Conservation (phyloP, 345 rosid species). For the Citrus medica region DNA sequence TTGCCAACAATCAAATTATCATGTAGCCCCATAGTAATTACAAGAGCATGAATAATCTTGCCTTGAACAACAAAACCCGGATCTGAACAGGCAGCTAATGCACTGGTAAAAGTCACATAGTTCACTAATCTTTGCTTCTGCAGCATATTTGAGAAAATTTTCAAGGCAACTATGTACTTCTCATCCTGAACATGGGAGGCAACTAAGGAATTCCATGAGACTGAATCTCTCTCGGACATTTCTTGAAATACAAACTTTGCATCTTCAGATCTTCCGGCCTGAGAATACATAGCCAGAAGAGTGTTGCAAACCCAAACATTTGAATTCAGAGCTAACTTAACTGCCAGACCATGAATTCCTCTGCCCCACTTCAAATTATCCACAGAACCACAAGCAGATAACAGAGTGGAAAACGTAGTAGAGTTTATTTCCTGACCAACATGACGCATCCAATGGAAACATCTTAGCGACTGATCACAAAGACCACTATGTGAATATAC, state of each 20-base stretch:
- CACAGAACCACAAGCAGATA: slow-evolving; percentile 52
- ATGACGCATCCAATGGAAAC: slow-evolving; percentile 55
- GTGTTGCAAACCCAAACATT: slow-evolving; percentile 59
- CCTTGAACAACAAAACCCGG: slow-evolving; percentile 44
- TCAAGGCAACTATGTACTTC: slow-evolving; percentile 50
- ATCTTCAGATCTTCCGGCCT: slow-evolving; percentile 52
- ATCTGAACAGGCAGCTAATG: slow-evolving; percentile 65
- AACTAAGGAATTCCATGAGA: slow-evolving; percentile 82
- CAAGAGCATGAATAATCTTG: slow-evolving; percentile 67
- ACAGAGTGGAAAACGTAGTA: slow-evolving; percentile 65
- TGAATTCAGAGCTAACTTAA: slow-evolving; percentile 52
- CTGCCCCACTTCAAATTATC: slow-evolving; percentile 65
- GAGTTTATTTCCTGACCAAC: slow-evolving; percentile 47
- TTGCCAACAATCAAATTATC: slow-evolving; percentile 66
- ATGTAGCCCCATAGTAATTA: slow-evolving; percentile 38
- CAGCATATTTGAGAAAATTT: slow-evolving; percentile 45
- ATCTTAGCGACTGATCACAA: slow-evolving; percentile 38
- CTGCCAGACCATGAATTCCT: slow-evolving; percentile 63
- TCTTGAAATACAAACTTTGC: slow-evolving; percentile 58
- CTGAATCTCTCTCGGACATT: slow-evolving; percentile 66
- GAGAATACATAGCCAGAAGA: slow-evolving; percentile 68
- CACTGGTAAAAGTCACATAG: slow-evolving; percentile 76
- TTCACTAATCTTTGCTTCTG: slow-evolving; percentile 27
- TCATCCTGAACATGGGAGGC: slow-evolving; percentile 58
- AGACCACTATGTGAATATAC: slow-evolving; percentile 54